These are phyloP conservation scores for Phaeosphaeriaceae sp. DNA, from an alignment of 2,329 filamentous ascomycete species.

Conservation along the genomic window DNA sequence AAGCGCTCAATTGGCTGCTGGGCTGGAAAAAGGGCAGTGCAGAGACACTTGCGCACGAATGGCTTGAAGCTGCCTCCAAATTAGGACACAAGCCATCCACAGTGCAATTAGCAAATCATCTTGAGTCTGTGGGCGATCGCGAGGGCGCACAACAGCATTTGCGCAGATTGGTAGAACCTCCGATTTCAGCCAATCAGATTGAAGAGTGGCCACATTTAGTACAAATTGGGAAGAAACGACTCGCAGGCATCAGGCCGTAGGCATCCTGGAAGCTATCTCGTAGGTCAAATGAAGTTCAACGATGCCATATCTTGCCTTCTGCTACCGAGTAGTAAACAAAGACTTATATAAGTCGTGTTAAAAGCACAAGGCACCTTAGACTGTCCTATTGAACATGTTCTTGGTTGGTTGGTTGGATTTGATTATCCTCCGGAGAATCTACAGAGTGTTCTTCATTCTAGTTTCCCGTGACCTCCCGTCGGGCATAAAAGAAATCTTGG, in stretches of 20 bases:
- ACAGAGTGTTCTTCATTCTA: too few relatives aligned
- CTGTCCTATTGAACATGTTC: too few relatives aligned
- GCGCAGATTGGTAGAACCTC: constrained; percentile 21
- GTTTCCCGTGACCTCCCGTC: too few relatives aligned
- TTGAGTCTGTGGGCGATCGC: constrained; percentile 17
- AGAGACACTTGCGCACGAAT: constrained; percentile 33
- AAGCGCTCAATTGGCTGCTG: constrained; percentile 33
- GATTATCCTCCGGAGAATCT: too few relatives aligned
- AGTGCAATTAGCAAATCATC: constrained; percentile 31
- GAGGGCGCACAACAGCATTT: constrained; percentile 22
- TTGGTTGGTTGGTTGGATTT: too few relatives aligned
- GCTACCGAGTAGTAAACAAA: too few relatives aligned
- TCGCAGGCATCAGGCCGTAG: constrained; percentile 10
- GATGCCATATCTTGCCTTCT: too few relatives aligned
- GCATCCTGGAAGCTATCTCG: too few relatives aligned
- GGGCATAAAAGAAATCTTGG: too few relatives aligned
- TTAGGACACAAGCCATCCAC: constrained; percentile 38
- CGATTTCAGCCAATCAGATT: constrained; percentile 12
- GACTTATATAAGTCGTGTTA: too few relatives aligned
- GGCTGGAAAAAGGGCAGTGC: constrained; percentile 23
- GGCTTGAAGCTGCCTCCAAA: constrained; percentile 36
- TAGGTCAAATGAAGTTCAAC: too few relatives aligned
- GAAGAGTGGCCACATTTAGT: constrained; percentile 39
- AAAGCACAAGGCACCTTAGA: too few relatives aligned
- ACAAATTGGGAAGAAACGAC: constrained; percentile 26